A percentile compares a stretch with the other conserved stretches of the same genome.
These are phyloP conservation scores for Tetrahymena malaccensis DNA, from an alignment of 73 alveolate genomes.

Conservation along the genomic window DNA sequence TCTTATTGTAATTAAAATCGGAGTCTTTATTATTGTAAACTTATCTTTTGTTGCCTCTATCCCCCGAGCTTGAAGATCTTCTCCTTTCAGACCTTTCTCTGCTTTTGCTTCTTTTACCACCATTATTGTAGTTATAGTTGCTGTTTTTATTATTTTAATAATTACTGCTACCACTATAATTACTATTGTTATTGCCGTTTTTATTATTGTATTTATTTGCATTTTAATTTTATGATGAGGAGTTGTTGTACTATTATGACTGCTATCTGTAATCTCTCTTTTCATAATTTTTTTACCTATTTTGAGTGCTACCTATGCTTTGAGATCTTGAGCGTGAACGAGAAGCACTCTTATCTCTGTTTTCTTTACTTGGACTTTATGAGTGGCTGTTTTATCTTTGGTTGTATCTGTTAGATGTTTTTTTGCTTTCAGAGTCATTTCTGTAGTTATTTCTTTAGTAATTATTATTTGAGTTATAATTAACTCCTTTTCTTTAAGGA, in stretches of 20 bases:
- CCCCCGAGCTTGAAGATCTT: neutral
- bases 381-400: neutral
- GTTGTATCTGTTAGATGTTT: neutral
- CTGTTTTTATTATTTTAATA: neutral
- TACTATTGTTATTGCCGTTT: neutral
- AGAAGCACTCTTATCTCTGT: neutral
- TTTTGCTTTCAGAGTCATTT: neutral
- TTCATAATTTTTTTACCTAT: neutral
- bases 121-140: neutral
- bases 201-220: neutral
- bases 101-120: neutral
- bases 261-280: neutral
- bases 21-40: neutral
- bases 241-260: neutral
- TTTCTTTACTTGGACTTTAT: neutral
- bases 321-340: neutral
- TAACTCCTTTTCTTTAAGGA: neutral
- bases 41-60: neutral
- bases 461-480: neutral
- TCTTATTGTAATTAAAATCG: neutral
- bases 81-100: neutral
- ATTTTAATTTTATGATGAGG: neutral
- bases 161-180: neutral
- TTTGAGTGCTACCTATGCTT: neutral
- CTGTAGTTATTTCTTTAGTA: neutral